Percentiles rank a stretch among this genome's conserved stretches.
Evolutionary conservation across 305 asterid species (phyloP).

Genomic region (Andrographis paniculata): DNA sequence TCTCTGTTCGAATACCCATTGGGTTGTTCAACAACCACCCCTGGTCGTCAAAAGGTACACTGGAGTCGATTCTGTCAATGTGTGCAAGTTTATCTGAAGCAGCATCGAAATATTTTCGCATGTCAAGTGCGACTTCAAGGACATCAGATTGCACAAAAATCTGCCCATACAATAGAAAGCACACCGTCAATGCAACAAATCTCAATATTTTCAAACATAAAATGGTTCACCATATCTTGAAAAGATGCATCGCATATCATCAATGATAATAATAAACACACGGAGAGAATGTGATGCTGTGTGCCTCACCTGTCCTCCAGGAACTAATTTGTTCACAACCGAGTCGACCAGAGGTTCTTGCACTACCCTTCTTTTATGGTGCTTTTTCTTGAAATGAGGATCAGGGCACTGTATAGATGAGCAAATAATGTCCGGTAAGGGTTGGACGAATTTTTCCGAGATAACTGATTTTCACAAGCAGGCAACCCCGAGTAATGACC

Average conservation of each 20-base stretch:
- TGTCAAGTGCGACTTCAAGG: conserved; percentile 68
- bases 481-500: no score
- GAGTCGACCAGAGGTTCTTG: conserved; percentile 83
- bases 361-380: conserved; percentile 81
- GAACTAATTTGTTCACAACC: conserved; percentile 40
- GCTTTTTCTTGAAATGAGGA: conserved; percentile 85
- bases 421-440: conserved; percentile 16
- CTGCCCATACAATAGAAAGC: conserved; percentile 25
- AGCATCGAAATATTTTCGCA: conserved; percentile 67
- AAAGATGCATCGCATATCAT: not conserved
- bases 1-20: conserved; percentile 80
- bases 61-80: conserved; percentile 31
- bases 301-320: conserved; percentile 62
- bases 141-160: conserved; percentile 84
- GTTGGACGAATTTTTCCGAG: not conserved
- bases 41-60: conserved; percentile 39
- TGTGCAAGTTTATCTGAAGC: conserved; percentile 52
- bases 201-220: not conserved
- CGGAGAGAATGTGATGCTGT: conserved; percentile 3
- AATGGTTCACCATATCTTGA: not conserved
- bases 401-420: conserved; percentile 76
- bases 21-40: conserved; percentile 88
- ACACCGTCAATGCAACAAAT: conserved; percentile 3
- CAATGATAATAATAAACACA: not conserved
- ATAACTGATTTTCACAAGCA: no score